A percentile compares a stretch with the other conserved stretches of the same genome.
Evolutionary conservation across 2,329 filamentous ascomycete species (phyloP).

Genomic region (Penicillium janthinellum): DNA sequence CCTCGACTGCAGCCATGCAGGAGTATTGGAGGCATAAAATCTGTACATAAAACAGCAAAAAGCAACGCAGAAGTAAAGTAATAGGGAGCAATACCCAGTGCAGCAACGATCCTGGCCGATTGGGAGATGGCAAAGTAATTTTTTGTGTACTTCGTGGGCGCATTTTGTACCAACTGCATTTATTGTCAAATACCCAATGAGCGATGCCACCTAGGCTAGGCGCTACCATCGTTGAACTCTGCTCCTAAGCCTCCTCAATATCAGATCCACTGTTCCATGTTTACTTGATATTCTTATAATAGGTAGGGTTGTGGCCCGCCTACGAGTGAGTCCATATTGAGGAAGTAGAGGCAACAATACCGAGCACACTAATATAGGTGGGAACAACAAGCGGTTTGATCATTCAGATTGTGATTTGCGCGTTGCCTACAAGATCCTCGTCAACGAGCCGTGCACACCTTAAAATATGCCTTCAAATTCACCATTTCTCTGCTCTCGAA

Average conservation of each 20-base stretch:
- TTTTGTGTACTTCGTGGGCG: conserved; percentile 4
- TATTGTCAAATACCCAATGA: conserved; percentile 20
- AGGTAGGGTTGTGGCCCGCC: no score
- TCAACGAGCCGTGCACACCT: no score
- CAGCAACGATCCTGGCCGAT: neutral
- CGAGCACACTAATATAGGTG: no score
- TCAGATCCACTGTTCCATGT: neutral
- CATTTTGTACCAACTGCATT: conserved; percentile 12
- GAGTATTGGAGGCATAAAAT: neutral
- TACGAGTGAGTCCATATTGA: no score
- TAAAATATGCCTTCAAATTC: no score
- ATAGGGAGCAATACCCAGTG: neutral
- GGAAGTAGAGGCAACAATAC: no score
- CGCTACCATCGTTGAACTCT: neutral
- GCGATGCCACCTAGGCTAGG: conserved; percentile 4
- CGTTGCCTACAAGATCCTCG: no score
- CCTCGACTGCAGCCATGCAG: neutral
- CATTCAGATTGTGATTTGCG: no score
- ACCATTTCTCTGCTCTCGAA: no score
- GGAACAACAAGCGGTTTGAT: no score
- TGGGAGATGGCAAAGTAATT: neutral
- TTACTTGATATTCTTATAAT: neutral
- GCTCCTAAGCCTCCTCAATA: neutral
- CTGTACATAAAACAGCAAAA: neutral
- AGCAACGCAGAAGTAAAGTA: neutral